Evolutionary conservation across 192 early-diverging fungal species (phyloP).

Genomic region (Umbelopsis isabellina): DNA sequence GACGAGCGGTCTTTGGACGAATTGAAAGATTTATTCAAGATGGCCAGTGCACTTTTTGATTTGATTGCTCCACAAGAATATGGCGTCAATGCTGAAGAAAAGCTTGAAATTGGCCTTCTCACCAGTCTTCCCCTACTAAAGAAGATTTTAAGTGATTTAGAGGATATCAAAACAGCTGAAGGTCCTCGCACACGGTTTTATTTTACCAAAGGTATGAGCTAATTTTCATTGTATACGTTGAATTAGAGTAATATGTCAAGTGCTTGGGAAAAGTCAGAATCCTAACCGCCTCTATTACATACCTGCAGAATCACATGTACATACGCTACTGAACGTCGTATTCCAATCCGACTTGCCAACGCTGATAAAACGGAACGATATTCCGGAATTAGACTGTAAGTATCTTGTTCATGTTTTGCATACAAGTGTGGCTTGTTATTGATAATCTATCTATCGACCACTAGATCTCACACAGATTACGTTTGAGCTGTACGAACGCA

Average conservation of each 20-base stretch:
- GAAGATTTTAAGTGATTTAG: constrained; percentile 79
- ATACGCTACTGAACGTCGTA: constrained; percentile 90
- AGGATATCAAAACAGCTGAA: constrained; percentile 53
- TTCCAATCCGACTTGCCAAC: constrained; percentile 84
- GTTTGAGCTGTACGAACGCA: constrained; percentile 94
- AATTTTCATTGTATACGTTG: background rate
- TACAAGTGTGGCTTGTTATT: background rate
- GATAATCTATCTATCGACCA: background rate
- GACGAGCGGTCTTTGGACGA: constrained; percentile 12
- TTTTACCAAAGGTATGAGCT: constrained; percentile 84
- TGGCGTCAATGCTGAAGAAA: constrained; percentile 83
- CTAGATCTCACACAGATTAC: constrained; percentile 95
- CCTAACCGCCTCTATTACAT: background rate
- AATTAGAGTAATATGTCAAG: too few species aligned
- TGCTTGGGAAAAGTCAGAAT: background rate
- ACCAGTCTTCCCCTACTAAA: constrained; percentile 76
- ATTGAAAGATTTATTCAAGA: constrained; percentile 73
- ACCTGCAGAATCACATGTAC: constrained; percentile 89
- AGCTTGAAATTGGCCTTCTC: constrained; percentile 82
- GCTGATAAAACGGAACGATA: constrained; percentile 58
- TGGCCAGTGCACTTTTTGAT: constrained; percentile 88
- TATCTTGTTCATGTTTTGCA: background rate
- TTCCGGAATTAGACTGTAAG: constrained; percentile 93
- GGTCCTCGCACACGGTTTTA: constrained; percentile 78
- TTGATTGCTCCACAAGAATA: constrained; percentile 94